Evolutionary conservation across 2,329 filamentous ascomycete genomes (phyloP), one percentile per base, ranked within the genome.

Genomic region (Fusarium tuaranense): DNA sequence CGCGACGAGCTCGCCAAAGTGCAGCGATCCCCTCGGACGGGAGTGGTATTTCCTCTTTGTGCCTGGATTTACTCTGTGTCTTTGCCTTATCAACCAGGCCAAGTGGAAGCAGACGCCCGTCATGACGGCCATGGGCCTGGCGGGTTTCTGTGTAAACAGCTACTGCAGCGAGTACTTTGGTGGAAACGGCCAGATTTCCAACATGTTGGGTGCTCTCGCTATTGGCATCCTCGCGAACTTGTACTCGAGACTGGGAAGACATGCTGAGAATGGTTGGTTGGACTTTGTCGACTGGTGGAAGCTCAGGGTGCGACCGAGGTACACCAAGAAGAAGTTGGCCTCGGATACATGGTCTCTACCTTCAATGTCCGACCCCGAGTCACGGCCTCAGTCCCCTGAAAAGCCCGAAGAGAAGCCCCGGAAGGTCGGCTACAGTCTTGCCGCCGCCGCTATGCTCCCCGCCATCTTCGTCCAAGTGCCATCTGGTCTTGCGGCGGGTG

Each of bases 361-460:
- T 0, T 79, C 80, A 0, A 57, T 78, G 32, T 71, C 76, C 2
- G 83, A 84, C 36, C 76, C 80, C 18, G 83, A 84, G 30, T 81
- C 82, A 2, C 77, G 78, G 5, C 78, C 80, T 1, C 74, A 39
- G 1, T 73, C 78, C 0, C 57, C 75, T 36, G 76, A 27, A 68
- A 69, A 72, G 5, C 71, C 70, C 14, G 76, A 80, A 59, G 78
- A 80, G 68, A 78, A 82, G 72, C 78, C 83, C n/a, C 81, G 87
- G 8, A 83, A 86, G 8, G 84, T 91, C 7, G 91, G 92, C 14
- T 95, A 95, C 80, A 93, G 93, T 2, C 89, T 97, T 3, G 95
- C 95, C 0, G 95, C 95, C 0, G 94, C 94, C 0, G 93, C 94
- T 2, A 94, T 98, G 87, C 85, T 98, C 12, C 95, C 95, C 0